A percentile compares a stretch with the other conserved stretches of the same genome.
Evolutionary conservation across 495 filamentous ascomycete genomes (phyloP).

Genomic region (Annulohypoxylon stygium): DNA sequence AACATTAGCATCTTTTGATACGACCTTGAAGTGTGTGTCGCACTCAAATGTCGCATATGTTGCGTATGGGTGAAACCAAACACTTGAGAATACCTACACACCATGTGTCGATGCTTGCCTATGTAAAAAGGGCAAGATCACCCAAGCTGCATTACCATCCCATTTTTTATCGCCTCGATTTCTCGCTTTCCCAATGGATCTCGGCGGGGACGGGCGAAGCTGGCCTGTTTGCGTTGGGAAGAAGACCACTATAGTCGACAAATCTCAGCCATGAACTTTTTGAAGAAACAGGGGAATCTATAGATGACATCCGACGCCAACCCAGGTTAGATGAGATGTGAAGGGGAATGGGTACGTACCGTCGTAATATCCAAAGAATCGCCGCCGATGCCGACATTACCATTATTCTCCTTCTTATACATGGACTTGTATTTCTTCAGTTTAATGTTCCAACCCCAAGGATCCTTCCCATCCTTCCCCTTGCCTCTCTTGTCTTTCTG

Average conservation of each 20-base stretch:
- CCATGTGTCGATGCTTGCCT: neutral
- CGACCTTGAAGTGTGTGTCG: neutral
- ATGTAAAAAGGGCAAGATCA: neutral
- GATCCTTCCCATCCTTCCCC: constrained; percentile 29
- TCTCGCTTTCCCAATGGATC: constrained; percentile 50
- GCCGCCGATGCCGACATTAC: constrained; percentile 57
- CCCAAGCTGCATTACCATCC: constrained; percentile 42
- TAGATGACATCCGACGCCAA: neutral
- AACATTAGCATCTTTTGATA: neutral
- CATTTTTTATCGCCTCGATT: constrained; percentile 51
- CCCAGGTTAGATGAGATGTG: neutral
- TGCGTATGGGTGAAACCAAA: neutral
- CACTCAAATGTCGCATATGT: neutral
- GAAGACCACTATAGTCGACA: constrained; percentile 37
- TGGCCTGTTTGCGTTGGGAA: constrained; percentile 46
- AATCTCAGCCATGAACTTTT: neutral
- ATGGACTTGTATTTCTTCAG: constrained; percentile 33
- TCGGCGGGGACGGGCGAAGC: constrained; percentile 38
- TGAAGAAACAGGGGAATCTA: neutral
- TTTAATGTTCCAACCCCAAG: constrained; percentile 42
- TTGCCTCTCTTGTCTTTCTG: no score
- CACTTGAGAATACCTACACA: neutral
- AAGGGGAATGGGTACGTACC: neutral
- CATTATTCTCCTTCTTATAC: constrained; percentile 2
- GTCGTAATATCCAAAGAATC: constrained; percentile 55